phyloP scores from a whole-genome alignment of 2,329 filamentous ascomycete genomes.

The Penicillium sp. region DNA sequence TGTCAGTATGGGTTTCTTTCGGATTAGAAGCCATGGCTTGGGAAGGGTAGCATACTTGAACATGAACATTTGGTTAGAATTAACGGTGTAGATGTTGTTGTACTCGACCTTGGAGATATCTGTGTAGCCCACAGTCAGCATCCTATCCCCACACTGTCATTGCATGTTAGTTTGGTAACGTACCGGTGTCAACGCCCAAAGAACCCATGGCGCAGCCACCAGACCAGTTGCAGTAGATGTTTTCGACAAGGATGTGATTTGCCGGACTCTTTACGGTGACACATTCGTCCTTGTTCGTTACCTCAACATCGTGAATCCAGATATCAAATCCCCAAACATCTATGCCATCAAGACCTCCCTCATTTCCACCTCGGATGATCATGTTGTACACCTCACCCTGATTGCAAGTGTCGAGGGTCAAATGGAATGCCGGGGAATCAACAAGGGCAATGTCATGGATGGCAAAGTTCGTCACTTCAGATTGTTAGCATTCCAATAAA shows the following conservation, averaged over 20 bases:
- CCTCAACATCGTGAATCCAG: slow-evolving; percentile 23
- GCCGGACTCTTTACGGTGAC: slow-evolving; percentile 43
- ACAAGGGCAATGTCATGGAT: slow-evolving; percentile 53
- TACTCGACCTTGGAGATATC: slow-evolving; percentile 55
- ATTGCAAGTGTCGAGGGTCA: slow-evolving; percentile 49
- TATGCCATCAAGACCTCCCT: slow-evolving; percentile 46
- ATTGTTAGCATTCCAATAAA: neutral
- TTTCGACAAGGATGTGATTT: slow-evolving; percentile 57
- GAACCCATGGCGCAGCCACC: slow-evolving; percentile 60
- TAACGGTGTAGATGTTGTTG: slow-evolving; percentile 58
- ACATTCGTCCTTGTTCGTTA: slow-evolving; percentile 21
- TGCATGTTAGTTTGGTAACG: neutral
- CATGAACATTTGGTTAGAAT: slow-evolving; percentile 63
- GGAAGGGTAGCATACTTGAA: slow-evolving; percentile 49
- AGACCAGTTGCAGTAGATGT: slow-evolving; percentile 62
- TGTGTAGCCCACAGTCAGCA: neutral
- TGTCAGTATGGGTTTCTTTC: neutral
- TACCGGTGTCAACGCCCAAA: slow-evolving; percentile 48
- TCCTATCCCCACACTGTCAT: too few species aligned
- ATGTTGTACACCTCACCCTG: slow-evolving; percentile 58
- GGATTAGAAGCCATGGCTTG: too few species aligned
- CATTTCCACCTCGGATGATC: slow-evolving; percentile 53
- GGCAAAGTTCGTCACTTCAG: slow-evolving; percentile 44
- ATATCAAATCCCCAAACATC: slow-evolving; percentile 24
- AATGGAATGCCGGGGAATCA: slow-evolving; percentile 53